Conservation (phyloP, 1,139 yeast genomes). For the Candida anutae region DNA sequence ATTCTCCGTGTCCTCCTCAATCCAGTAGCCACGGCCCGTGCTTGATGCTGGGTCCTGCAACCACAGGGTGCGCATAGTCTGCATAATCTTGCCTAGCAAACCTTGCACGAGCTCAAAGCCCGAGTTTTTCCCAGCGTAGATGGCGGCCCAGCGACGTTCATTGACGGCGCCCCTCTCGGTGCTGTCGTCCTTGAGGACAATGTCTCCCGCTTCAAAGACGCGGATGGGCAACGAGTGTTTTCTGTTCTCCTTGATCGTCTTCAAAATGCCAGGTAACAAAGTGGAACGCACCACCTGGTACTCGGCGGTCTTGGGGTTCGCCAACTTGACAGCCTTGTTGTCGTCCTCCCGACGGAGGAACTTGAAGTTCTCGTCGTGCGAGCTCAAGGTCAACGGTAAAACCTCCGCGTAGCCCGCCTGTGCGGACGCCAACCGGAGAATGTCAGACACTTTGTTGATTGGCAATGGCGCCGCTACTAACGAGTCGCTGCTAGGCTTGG, state of each 20-base stretch:
- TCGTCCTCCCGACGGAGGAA: constrained; percentile 75
- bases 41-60: constrained; percentile 47
- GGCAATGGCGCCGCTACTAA: constrained; percentile 86
- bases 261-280: constrained; percentile 86
- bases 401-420: constrained; percentile 97
- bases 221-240: constrained; percentile 90
- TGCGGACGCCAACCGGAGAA: constrained; percentile 82
- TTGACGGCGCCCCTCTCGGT: constrained; percentile 88
- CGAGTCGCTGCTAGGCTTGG: constrained; percentile 74
- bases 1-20: constrained; percentile 59
- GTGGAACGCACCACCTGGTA: constrained; percentile 97
- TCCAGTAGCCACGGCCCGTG: constrained; percentile 75
- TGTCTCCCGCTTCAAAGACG: constrained; percentile 94
- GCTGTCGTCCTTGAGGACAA: constrained; percentile 72
- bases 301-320: constrained; percentile 93
- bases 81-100: constrained; percentile 89
- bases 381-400: constrained; percentile 88
- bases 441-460: constrained; percentile 84
- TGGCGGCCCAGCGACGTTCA: constrained; percentile 92
- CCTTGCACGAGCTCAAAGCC: constrained; percentile 97
- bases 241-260: constrained; percentile 93
- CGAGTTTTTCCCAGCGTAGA: constrained; percentile 88
- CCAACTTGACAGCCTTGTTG: constrained; percentile 76
- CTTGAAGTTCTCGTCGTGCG: constrained; percentile 93
- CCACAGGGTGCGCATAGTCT: constrained; percentile 89